A percentile compares a stretch with the other conserved stretches of the same genome.
Evolutionary conservation across 768 basidiomycete genomes (phyloP).

Genomic region (Trametes cinnabarina): DNA sequence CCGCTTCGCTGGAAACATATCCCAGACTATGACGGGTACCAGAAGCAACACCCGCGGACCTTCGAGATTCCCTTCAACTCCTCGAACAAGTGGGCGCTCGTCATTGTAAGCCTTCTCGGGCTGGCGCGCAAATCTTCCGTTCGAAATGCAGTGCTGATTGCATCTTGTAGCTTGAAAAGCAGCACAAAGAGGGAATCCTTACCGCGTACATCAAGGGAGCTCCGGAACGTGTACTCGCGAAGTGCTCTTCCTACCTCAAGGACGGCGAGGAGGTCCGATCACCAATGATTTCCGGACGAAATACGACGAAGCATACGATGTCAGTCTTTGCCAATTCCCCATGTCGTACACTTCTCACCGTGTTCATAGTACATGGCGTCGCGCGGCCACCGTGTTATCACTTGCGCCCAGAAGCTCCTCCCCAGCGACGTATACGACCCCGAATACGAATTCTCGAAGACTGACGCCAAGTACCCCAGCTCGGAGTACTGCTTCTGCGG

Average conservation of each 20-base stretch:
- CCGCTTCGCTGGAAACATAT: conserved; percentile 62
- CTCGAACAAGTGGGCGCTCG: conserved; percentile 73
- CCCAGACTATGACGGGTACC: conserved; percentile 51
- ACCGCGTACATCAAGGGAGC: conserved; percentile 67
- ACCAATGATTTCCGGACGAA: conserved; percentile 50
- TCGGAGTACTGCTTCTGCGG: conserved; percentile 62
- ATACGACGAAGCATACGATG: conserved; percentile 64
- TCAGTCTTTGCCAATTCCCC: conserved; percentile 26
- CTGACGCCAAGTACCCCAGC: conserved; percentile 51
- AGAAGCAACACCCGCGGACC: conserved; percentile 52
- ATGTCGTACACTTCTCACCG: not conserved
- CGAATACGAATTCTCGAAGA: conserved; percentile 52
- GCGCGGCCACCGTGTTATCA: conserved; percentile 72
- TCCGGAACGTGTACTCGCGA: conserved; percentile 64
- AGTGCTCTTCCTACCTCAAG: conserved; percentile 59
- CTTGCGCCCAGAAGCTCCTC: conserved; percentile 61
- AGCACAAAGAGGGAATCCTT: conserved; percentile 47
- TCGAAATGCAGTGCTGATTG: not conserved
- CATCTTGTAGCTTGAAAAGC: conserved; percentile 49
- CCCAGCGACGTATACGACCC: conserved; percentile 46
- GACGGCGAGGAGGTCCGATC: conserved; percentile 48
- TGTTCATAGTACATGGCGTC: conserved; percentile 77
- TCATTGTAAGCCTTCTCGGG: conserved; percentile 48
- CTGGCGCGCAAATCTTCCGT: too few relatives aligned
- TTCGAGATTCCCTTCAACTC: conserved; percentile 77